A percentile compares a stretch with the other conserved stretches of the same genome.
phyloP scores from a whole-genome alignment of 768 basidiomycete species.

The Mycena belliarum region DNA sequence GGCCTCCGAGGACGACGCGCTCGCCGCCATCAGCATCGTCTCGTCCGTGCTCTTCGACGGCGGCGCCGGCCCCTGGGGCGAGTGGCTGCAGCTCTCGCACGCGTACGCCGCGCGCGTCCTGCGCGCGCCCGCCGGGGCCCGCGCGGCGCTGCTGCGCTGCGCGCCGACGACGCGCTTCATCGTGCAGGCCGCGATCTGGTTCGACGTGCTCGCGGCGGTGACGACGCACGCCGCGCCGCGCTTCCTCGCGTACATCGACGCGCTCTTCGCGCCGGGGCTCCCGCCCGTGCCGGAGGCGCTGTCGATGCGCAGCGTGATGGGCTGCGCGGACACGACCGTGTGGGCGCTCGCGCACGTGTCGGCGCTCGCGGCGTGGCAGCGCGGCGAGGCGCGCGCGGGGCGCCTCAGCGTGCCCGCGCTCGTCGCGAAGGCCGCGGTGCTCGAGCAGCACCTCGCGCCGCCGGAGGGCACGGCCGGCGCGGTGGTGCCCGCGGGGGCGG shows the following conservation, averaged over 20 bases:
- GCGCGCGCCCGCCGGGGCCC: constrained; percentile 40
- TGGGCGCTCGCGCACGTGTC: constrained; percentile 80
- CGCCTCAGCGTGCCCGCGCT: constrained; percentile 62
- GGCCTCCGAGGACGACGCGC: constrained; percentile 65
- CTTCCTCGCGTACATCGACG: constrained; percentile 56
- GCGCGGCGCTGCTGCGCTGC: constrained; percentile 46
- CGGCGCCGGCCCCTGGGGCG: constrained; percentile 67
- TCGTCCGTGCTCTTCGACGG: constrained; percentile 80
- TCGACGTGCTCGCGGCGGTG: constrained; percentile 78
- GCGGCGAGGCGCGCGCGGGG: constrained; percentile 38
- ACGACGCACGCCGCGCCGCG: constrained; percentile 63
- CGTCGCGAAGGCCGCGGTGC: constrained; percentile 42
- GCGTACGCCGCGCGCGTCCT: constrained; percentile 55
- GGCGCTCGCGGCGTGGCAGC: constrained; percentile 68
- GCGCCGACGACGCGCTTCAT: constrained; percentile 64
- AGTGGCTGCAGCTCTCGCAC: constrained; percentile 65
- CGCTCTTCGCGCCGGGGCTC: constrained; percentile 43
- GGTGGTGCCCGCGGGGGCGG: too few species aligned
- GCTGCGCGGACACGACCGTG: constrained; percentile 78
- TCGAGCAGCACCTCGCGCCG: too few species aligned
- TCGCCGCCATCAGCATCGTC: constrained; percentile 75
- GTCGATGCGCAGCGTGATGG: constrained; percentile 85
- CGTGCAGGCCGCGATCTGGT: constrained; percentile 85
- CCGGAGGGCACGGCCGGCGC: too few species aligned
- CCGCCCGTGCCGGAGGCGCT: constrained; percentile 37